Base-by-base conservation (phyloP, 1,284 basidiomycete genomes). In the Phaffia rhodozyma region DNA sequence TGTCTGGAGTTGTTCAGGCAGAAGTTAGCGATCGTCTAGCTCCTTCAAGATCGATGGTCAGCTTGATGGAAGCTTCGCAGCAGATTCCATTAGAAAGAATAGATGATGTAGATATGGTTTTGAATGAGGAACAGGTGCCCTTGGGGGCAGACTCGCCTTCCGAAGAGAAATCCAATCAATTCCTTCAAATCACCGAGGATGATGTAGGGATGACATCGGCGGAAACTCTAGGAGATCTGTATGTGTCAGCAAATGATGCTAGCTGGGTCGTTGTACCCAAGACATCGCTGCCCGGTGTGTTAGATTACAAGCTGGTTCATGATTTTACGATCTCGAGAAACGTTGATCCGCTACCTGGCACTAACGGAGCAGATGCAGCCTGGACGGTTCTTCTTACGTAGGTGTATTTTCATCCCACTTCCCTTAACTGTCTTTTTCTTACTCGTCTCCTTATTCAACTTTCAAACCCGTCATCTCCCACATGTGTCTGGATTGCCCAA, bases 331-430 rank as follows among this genome's bases (percentile, higher is more conserved):
- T 18, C 32, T 51, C 21, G 11, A 55, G 54, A 18, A 23, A 21
- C 20, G 48, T 21, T 29, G 34, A 65, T 47, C 55, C 63, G 47
- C 54, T 55, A 3, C 54, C 49, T 7, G 59, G 59, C 27, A 30
- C 50, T 16, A 5, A 52, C 30, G 58, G 58, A 51, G 29, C 30
- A 11, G 59, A 60, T 7, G 58, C 51, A 20, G 63, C 63, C 50
- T 59, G 58, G 54, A 18, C 48, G 4, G 16, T 61, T 20, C 49
- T 65, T 51, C 49, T 57, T 7, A 61, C 63, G 63, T 65, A 23
- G 34, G 63, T 51, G 0, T 58, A 0, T 13, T 5, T 23, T 29
- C 13, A 7, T 11, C 16, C 16, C 13, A 11, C 38, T 43, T 51
- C 0, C 49, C 1, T 13, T 5, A 23, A 5, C n/a, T 27, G 0